phyloP scores from a whole-genome alignment of 1,139 yeast species.

The Lodderomyces margitis region DNA sequence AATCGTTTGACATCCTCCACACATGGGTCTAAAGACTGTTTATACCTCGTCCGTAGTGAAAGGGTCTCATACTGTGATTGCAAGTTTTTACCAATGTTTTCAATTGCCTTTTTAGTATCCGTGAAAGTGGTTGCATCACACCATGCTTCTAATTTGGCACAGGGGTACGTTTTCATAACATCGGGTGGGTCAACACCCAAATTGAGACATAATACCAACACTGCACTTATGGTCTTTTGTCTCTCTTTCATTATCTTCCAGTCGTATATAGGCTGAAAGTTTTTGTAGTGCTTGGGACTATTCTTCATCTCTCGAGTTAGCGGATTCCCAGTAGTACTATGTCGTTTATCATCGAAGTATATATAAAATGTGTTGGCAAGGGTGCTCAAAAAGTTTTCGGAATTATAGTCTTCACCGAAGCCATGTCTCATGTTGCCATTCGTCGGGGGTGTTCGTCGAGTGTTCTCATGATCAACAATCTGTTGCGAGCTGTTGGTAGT shows the following conservation, averaged over 20 bases:
- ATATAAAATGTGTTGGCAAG: slow-evolving; percentile 74
- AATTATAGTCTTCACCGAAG: slow-evolving; percentile 63
- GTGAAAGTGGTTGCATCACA: slow-evolving; percentile 82
- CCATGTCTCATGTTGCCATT: slow-evolving; percentile 74
- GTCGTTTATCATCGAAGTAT: slow-evolving; percentile 86
- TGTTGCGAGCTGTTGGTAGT: neutral
- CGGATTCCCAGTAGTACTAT: slow-evolving; percentile 87
- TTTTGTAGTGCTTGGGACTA: slow-evolving; percentile 41
- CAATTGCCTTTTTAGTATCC: slow-evolving; percentile 90
- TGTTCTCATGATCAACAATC: slow-evolving; percentile 22
- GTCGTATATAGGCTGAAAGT: slow-evolving; percentile 72
- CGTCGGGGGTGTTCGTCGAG: slow-evolving; percentile 38
- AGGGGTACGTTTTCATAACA: slow-evolving; percentile 87
- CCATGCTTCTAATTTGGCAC: slow-evolving; percentile 93
- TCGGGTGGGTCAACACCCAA: slow-evolving; percentile 98
- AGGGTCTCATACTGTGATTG: slow-evolving; percentile 89
- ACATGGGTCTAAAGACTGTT: slow-evolving; percentile 89
- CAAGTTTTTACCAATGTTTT: slow-evolving; percentile 82
- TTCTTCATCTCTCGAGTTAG: slow-evolving; percentile 53
- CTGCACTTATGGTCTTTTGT: slow-evolving; percentile 94
- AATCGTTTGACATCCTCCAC: slow-evolving; percentile 94
- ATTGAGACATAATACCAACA: slow-evolving; percentile 83
- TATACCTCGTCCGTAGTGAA: slow-evolving; percentile 83
- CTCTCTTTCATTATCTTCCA: slow-evolving; percentile 92
- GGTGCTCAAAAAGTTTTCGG: slow-evolving; percentile 63